Conservation (phyloP, 148 eudicot genomes). For the Selenicereus undatus region DNA sequence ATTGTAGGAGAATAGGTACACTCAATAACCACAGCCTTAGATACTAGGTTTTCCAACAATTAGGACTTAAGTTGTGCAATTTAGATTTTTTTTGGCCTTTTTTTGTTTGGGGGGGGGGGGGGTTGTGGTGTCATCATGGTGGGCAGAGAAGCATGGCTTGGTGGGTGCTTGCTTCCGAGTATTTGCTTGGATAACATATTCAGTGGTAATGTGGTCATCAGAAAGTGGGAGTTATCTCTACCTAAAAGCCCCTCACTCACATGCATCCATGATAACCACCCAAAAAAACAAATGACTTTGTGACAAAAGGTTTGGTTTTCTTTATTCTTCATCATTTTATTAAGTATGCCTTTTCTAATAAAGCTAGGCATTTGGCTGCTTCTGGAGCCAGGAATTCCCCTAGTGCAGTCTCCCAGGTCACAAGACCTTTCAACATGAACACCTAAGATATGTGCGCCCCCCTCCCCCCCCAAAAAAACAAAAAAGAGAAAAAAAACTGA, state of each 20-base stretch:
- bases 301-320: conserved; percentile 29
- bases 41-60: no score
- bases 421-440: neutral
- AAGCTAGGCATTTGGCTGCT: conserved; percentile 18
- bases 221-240: conserved; percentile 21
- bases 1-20: neutral
- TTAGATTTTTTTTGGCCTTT: no score
- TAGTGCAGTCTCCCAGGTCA: neutral
- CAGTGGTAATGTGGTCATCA: conserved; percentile 24
- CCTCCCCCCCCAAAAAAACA: no score
- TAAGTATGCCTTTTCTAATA: neutral
- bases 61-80: no score
- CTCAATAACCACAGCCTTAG: no score
- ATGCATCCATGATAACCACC: conserved; percentile 26
- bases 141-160: conserved; percentile 25
- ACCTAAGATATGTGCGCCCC: neutral
- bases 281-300: conserved; percentile 20
- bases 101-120: no score
- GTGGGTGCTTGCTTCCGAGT: conserved; percentile 25
- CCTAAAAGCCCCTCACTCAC: conserved; percentile 27
- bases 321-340: conserved; percentile 1
- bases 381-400: conserved; percentile 23
- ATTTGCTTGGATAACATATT: neutral
- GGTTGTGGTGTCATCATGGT: neutral
- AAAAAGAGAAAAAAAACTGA: neutral